Evolutionary conservation across 352 stramenopile genomes (phyloP).

Genomic region (Globisporangium irregulare): DNA sequence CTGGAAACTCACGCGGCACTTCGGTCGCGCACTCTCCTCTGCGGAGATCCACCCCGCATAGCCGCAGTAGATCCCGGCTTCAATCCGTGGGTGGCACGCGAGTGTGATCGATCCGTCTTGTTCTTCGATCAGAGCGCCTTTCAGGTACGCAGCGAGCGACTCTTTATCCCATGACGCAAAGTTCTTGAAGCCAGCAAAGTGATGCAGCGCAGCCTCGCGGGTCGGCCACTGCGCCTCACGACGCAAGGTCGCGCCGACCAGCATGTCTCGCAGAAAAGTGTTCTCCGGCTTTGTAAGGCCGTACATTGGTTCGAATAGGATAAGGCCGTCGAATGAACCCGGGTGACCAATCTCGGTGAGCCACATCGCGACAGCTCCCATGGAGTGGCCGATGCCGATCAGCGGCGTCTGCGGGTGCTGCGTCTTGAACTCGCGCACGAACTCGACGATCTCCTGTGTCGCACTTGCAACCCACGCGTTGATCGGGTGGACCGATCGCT

Average conservation of each 20-base stretch:
- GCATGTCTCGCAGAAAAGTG: slow-evolving; percentile 25
- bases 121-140: slow-evolving; percentile 30
- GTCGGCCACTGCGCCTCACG: slow-evolving; percentile 30
- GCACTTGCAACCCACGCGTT: slow-evolving; percentile 25
- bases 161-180: slow-evolving; percentile 39
- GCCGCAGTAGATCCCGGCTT: slow-evolving; percentile 39
- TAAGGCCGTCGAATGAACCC: slow-evolving; percentile 38
- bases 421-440: slow-evolving; percentile 16
- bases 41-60: slow-evolving; percentile 25
- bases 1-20: slow-evolving; percentile 36
- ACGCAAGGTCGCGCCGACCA: slow-evolving; percentile 31
- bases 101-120: slow-evolving; percentile 24
- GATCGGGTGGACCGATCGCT: slow-evolving; percentile 36
- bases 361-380: slow-evolving; percentile 39
- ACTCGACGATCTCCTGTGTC: slow-evolving; percentile 16
- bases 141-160: slow-evolving; percentile 26
- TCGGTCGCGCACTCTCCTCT: slow-evolving; percentile 26
- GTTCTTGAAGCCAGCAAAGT: slow-evolving; percentile 34
- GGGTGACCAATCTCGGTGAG: slow-evolving; percentile 32
- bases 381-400: slow-evolving; percentile 52
- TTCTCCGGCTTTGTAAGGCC: slow-evolving; percentile 14
- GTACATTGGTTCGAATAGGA: slow-evolving; percentile 46
- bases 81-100: slow-evolving; percentile 35
- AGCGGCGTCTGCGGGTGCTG: slow-evolving; percentile 21
- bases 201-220: slow-evolving; percentile 21